A percentile compares a stretch with the other conserved stretches of the same genome.
phyloP scores from a whole-genome alignment of 306 rosid genomes.

The Dryas drummondii region DNA sequence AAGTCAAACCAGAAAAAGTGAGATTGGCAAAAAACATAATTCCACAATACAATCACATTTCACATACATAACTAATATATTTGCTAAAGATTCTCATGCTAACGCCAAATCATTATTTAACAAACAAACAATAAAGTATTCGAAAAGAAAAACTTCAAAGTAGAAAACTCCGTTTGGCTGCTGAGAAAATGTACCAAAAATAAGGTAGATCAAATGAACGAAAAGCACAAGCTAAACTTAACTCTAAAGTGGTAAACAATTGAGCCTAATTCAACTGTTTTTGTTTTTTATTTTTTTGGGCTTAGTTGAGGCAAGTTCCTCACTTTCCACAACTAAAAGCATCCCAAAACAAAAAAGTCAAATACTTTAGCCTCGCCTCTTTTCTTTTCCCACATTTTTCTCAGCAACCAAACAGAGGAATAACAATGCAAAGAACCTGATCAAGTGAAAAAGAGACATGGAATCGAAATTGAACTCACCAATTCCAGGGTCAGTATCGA shows the following conservation, averaged over 20 bases:
- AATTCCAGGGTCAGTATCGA: conserved; percentile 98
- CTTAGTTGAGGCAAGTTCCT: not conserved
- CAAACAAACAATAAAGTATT: not conserved
- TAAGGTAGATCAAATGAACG: not conserved
- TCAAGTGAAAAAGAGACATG: not conserved
- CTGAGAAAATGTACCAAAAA: not conserved
- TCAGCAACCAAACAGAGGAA: conserved; percentile 8
- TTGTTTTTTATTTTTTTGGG: not conserved
- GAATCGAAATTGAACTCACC: conserved; percentile 41
- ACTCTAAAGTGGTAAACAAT: not conserved
- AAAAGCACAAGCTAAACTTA: not conserved
- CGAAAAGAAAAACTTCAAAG: not conserved
- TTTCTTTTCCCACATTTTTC: not conserved
- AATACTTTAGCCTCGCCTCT: not conserved
- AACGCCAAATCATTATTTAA: not conserved
- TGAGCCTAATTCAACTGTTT: not conserved
- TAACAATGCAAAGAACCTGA: not conserved
- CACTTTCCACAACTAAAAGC: not conserved
- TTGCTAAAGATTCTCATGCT: not conserved
- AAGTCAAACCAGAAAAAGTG: not conserved
- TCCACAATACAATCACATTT: not conserved
- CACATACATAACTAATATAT: not conserved
- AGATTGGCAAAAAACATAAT: not conserved
- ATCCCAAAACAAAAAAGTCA: not conserved
- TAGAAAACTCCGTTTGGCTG: conserved; percentile 10